Evolutionary conservation across 345 rosid species (phyloP).

Genomic region (Heritiera fomes): DNA sequence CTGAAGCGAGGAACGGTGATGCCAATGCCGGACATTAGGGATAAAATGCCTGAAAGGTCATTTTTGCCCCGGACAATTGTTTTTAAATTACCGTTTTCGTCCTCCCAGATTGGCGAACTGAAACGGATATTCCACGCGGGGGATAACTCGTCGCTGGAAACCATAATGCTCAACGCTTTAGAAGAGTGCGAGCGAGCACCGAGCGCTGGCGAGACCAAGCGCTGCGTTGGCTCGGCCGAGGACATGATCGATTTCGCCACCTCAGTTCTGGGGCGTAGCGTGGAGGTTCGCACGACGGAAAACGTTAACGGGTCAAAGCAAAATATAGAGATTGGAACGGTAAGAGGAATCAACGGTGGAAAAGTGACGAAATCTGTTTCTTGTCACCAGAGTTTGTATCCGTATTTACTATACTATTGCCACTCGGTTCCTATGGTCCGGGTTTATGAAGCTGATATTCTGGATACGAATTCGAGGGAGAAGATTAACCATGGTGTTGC

Average conservation of each 20-base stretch:
- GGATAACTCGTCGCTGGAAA: constrained; percentile 64
- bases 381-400: constrained; percentile 85
- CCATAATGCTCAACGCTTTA: constrained; percentile 50
- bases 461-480: constrained; percentile 47
- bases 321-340: constrained; percentile 54
- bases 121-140: constrained; percentile 50
- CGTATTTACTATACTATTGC: constrained; percentile 79
- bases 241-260: constrained; percentile 88
- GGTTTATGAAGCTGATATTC: constrained; percentile 69
- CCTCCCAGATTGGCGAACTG: constrained; percentile 33
- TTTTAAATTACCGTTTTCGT: constrained; percentile 64
- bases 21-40: constrained; percentile 86
- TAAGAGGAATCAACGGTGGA: constrained; percentile 69
- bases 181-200: constrained; percentile 71
- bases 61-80: constrained; percentile 75
- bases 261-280: constrained; percentile 57
- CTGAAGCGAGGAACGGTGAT: constrained; percentile 63
- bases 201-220: constrained; percentile 75
- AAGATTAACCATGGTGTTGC: constrained; percentile 78
- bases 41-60: constrained; percentile 90
- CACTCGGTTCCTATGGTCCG: constrained; percentile 93
- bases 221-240: constrained; percentile 82
- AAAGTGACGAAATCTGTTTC: constrained; percentile 71
- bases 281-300: constrained; percentile 61
- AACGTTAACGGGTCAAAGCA: constrained; percentile 54